These are phyloP conservation scores for Aspergillus biplanus DNA, from an alignment of 495 filamentous ascomycete species.

Conservation along the genomic window DNA sequence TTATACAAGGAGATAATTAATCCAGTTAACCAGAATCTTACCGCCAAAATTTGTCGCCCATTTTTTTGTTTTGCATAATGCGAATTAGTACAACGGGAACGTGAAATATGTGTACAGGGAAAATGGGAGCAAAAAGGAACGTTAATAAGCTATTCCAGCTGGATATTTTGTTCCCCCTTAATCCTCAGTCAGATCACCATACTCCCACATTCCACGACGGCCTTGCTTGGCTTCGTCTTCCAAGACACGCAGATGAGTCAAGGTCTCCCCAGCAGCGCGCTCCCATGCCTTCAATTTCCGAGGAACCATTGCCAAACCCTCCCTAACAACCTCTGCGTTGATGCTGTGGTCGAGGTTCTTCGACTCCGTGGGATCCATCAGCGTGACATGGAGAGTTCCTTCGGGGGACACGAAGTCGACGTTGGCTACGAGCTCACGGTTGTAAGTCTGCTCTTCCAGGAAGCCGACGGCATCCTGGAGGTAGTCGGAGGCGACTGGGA, in stretches of 20 bases:
- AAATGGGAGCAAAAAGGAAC: background rate
- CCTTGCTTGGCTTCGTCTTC: conserved; percentile 76
- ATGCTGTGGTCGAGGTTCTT: conserved; percentile 74
- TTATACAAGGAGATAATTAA: no score
- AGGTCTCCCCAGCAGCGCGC: conserved; percentile 67
- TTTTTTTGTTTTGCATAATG: conserved; percentile 7
- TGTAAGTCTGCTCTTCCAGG: conserved; percentile 66
- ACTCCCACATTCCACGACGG: conserved; percentile 93
- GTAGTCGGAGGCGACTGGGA: conserved; percentile 79
- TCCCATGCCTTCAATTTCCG: conserved; percentile 91
- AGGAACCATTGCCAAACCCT: conserved; percentile 87
- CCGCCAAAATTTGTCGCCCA: background rate
- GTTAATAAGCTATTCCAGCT: background rate
- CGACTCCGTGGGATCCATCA: conserved; percentile 69
- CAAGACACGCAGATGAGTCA: conserved; percentile 65
- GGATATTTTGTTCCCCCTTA: conserved; percentile 39
- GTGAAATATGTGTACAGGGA: conserved; percentile 20
- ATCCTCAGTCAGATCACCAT: conserved; percentile 92
- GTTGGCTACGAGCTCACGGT: conserved; percentile 80
- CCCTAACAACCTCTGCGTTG: conserved; percentile 80
- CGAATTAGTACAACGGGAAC: background rate
- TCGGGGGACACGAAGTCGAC: conserved; percentile 82
- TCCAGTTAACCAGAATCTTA: background rate
- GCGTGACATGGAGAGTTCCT: conserved; percentile 77
- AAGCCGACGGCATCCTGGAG: conserved; percentile 74